Conservation (phyloP, 2,329 filamentous ascomycete genomes). For the Geosmithia morbida region DNA sequence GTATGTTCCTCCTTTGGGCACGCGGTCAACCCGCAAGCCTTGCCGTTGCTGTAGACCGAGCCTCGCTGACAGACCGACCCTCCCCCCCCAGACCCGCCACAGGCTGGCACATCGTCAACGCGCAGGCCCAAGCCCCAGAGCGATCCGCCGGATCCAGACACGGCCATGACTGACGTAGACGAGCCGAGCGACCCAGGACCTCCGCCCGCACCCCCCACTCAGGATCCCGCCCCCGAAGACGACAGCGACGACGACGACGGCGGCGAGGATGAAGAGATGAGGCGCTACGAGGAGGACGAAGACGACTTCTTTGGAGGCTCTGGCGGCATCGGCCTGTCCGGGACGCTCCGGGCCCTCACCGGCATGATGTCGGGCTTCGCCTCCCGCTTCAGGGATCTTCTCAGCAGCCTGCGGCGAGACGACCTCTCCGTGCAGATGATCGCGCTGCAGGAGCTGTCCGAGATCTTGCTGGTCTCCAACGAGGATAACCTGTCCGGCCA, state of each 20-base stretch:
- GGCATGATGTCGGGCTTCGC: constrained; percentile 86
- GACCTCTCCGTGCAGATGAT: constrained; percentile 85
- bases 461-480: constrained; percentile 85
- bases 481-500: constrained; percentile 93
- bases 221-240: constrained; percentile 6
- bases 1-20: constrained; percentile 12
- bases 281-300: constrained; percentile 43
- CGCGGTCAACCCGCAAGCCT: constrained; percentile 5
- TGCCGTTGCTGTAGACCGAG: neutral
- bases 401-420: constrained; percentile 64
- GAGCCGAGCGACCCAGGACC: constrained; percentile 29
- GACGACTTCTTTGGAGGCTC: constrained; percentile 53
- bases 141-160: constrained; percentile 45
- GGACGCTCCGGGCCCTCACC: constrained; percentile 70
- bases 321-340: constrained; percentile 58
- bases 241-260: constrained; percentile 4
- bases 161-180: constrained; percentile 56
- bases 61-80: constrained; percentile 1
- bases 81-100: constrained; percentile 15
- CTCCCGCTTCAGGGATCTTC: constrained; percentile 62
- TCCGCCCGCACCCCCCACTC: constrained; percentile 24
- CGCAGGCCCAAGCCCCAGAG: constrained; percentile 39
- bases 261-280: constrained; percentile 11
- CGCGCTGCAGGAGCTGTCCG: constrained; percentile 82
- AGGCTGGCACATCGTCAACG: constrained; percentile 19